Conservation (phyloP, 768 basidiomycete species). For the Rhodotorula sphaerocarpa region DNA sequence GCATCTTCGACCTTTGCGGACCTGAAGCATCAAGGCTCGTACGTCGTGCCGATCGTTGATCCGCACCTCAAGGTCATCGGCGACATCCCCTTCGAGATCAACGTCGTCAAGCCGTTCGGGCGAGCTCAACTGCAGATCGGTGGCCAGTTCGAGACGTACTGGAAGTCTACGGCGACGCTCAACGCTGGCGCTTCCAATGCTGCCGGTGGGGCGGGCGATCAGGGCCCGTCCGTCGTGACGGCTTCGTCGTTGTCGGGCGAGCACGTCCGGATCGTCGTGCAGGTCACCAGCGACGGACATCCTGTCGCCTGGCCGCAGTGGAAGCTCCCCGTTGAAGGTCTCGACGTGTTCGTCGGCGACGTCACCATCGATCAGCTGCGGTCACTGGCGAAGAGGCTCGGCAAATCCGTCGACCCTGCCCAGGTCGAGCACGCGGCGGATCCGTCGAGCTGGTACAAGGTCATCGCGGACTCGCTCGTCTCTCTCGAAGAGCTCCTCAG, state of each 20-base stretch:
- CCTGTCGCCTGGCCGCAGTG: constrained; percentile 76
- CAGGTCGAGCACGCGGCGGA: constrained; percentile 19
- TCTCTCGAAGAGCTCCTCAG: constrained; percentile 65
- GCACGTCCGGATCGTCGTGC: constrained; percentile 75
- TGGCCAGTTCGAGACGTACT: constrained; percentile 93
- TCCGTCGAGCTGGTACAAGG: constrained; percentile 44
- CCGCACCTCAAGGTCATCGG: constrained; percentile 88
- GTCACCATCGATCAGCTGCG: constrained; percentile 75
- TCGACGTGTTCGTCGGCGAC: constrained; percentile 74
- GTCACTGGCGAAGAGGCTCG: constrained; percentile 51
- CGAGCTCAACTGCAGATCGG: constrained; percentile 89
- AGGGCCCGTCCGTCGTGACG: constrained; percentile 50
- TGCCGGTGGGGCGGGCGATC: constrained; percentile 22
- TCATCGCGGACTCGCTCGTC: constrained; percentile 49
- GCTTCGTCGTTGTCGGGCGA: constrained; percentile 84
- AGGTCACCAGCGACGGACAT: constrained; percentile 85
- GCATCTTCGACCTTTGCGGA: constrained; percentile 63
- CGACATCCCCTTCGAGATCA: constrained; percentile 83
- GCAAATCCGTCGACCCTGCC: constrained; percentile 48
- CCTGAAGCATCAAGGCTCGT: constrained; percentile 44
- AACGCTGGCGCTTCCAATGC: constrained; percentile 41
- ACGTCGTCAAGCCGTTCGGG: constrained; percentile 76
- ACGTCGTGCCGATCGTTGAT: constrained; percentile 70
- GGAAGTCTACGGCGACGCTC: constrained; percentile 68
- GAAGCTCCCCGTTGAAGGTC: constrained; percentile 61